phyloP scores from a whole-genome alignment of 2,329 filamentous ascomycete genomes.

The Xylariales sp. region DNA sequence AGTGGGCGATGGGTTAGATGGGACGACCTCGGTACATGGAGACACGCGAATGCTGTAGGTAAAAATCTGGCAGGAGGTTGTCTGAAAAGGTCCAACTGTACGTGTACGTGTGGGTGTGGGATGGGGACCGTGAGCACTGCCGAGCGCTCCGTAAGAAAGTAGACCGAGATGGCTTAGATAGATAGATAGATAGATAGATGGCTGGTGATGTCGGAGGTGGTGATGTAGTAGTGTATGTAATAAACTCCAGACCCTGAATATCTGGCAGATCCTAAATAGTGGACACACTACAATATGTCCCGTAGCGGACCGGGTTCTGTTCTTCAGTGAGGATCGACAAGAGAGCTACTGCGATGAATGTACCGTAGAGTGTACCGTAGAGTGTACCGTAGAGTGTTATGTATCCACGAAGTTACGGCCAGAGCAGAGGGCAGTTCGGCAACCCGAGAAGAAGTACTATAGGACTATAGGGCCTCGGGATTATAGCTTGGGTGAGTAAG shows the following conservation, averaged over 20 bases:
- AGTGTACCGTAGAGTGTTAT: not conserved
- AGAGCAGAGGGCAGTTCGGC: conserved; percentile 12
- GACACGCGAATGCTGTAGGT: no score
- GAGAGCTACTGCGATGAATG: conserved; percentile 4
- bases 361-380: not conserved
- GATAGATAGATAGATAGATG: no score
- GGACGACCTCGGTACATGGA: no score
- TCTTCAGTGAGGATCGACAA: conserved; percentile 32
- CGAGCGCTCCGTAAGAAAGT: conserved; percentile 4
- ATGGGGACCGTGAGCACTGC: conserved; percentile 15
- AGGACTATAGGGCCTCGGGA: conserved; percentile 25
- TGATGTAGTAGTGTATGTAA: conserved; percentile 15
- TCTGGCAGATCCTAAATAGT: conserved; percentile 23
- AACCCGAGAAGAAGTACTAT: conserved; percentile 22
- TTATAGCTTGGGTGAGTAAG: conserved; percentile 10
- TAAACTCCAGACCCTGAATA: conserved; percentile 27
- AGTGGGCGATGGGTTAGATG: no score
- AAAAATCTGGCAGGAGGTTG: no score
- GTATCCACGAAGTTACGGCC: conserved; percentile 25
- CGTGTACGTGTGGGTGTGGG: not conserved
- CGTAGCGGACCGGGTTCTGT: not conserved
- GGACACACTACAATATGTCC: conserved; percentile 8
- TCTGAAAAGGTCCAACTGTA: not conserved
- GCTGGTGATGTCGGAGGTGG: not conserved
- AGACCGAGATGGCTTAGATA: conserved; percentile 8